Evolutionary conservation across 139 green algal genomes (phyloP), one percentile per base, ranked within the genome.

Genomic region (Micractinium conductrix): DNA sequence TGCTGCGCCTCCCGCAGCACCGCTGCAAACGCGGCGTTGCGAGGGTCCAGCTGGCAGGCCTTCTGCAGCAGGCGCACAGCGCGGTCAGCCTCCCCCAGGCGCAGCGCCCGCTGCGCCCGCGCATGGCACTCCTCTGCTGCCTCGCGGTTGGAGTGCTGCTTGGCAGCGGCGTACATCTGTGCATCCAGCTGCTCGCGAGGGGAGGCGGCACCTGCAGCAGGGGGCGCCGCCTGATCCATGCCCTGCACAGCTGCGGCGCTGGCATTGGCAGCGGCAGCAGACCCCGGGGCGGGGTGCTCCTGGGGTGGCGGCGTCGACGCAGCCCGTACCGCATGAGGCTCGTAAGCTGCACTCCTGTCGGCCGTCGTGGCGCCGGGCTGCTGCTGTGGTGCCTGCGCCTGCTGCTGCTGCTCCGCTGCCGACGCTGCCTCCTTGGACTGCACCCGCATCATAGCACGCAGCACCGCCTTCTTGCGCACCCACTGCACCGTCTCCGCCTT

Each of bases 1-100:
- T 45, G 30, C 42, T 84, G 50, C 37, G 38, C 22, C 75, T 81
- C 33, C 75, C 2, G 33, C 67, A 78, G 80, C 22, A 35, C 80
- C 2, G 67, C 80, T 17, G 33, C 9, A 55, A 58, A 79, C n/a
- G 1, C 7, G 1, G 35, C 37, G 44, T 55, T 68, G 24, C 30
- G 53, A 16, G 80, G 80, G 30, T 78, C 80, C 38, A 80, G 80
- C 50, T 72, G 48, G 40, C 80, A 74, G 24, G 80, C 80, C 70
- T 85, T 85, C 10, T 45, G 37, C 69, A 79, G 53, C 80, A 85
- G 70, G 50, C 70, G 69, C 50, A 72, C 12, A 4, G 78, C 60
- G 1, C 62, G n/a, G 3, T 30, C 37, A 5, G 33, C 30, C 28
- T 83, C 42, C 4, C 78, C 78, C 5, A 16, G n/a, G 5, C 30